Base-by-base conservation (phyloP, 345 rosid genomes). In the Euphorbia peplus region DNA sequence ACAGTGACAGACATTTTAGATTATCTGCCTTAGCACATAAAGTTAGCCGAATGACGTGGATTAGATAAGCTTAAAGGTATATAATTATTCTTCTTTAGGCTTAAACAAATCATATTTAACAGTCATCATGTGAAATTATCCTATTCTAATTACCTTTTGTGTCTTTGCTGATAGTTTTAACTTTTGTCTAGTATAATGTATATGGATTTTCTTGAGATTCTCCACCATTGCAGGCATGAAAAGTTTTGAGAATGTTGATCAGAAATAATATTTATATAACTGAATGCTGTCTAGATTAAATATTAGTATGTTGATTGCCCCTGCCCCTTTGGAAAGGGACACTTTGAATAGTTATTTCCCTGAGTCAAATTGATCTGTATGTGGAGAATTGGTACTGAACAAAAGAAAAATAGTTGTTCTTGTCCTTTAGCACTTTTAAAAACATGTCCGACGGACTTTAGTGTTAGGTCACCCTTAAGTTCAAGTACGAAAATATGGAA, bases 121-220 rank as follows among this genome's bases (percentile, higher is more conserved):
- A 13, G 25, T 28, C 47, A 64, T 46, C 67, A 63, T 63, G 35
- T 63, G 66, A 63, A 61, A 61, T 61, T 63, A 30, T 63, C 37
- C 37, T 42, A 25, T 63, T 5, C 22, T 44, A 4, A 22, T n/a
- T 37, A 35, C 42, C 14, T 8, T 39, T 46, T 44, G 26, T 19
- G n/a, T 8, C 66, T 32, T 30, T 50, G 30, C 24, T 39, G 19
- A 42, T 58, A 32, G 14, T 15, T 58, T 10, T 22, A 58, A 32
- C 16, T 16, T 59, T 14, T 47, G 57, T 60, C 15, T 26, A 28
- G 50, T 35, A 24, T 10, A 4, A 26, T 26, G 22, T 32, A 26
- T 26, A 32, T 50, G 73, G 73, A 69, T 60, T 70, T 35, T 50
- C 39, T n/a, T 2, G 39, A 37, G 53, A 51, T 51, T 70, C 73